phyloP scores from a whole-genome alignment of 192 early-diverging fungal genomes.

The Coemansia sp. region DNA sequence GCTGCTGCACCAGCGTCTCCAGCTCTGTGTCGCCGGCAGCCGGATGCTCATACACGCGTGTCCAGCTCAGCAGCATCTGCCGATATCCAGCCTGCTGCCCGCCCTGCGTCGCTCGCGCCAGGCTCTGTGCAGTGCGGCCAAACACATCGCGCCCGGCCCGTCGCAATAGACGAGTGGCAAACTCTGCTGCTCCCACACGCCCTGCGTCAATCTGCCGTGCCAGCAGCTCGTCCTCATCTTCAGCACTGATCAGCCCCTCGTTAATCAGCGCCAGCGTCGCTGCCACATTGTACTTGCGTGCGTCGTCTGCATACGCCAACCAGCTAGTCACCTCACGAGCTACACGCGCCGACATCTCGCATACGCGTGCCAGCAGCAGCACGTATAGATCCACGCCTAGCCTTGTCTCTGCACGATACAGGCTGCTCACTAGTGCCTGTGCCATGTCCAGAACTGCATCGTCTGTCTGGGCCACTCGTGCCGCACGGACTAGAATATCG shows the following conservation, averaged over 20 bases:
- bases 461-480: slow-evolving; percentile 69
- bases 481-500: slow-evolving; percentile 71
- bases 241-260: slow-evolving; percentile 68
- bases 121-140: slow-evolving; percentile 68
- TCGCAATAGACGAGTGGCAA: slow-evolving; percentile 72
- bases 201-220: slow-evolving; percentile 78
- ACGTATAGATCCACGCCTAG: slow-evolving; percentile 82
- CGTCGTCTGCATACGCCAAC: slow-evolving; percentile 92
- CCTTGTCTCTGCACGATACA: slow-evolving; percentile 76
- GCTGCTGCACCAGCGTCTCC: slow-evolving; percentile 55
- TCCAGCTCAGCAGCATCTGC: slow-evolving; percentile 50
- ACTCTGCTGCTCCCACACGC: slow-evolving; percentile 68
- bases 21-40: slow-evolving; percentile 46
- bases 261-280: slow-evolving; percentile 80
- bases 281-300: slow-evolving; percentile 88
- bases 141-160: slow-evolving; percentile 63
- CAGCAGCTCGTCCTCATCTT: slow-evolving; percentile 89
- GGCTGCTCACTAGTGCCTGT: slow-evolving; percentile 80
- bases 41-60: slow-evolving; percentile 49
- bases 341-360: slow-evolving; percentile 77
- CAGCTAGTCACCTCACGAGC: slow-evolving; percentile 85
- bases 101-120: slow-evolving; percentile 63
- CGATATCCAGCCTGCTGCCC: slow-evolving; percentile 59
- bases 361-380: slow-evolving; percentile 76
- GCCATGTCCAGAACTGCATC: slow-evolving; percentile 83